These are phyloP conservation scores for Sphaerulina populicola DNA, from an alignment of 2,329 filamentous ascomycete genomes.

Conservation along the genomic window DNA sequence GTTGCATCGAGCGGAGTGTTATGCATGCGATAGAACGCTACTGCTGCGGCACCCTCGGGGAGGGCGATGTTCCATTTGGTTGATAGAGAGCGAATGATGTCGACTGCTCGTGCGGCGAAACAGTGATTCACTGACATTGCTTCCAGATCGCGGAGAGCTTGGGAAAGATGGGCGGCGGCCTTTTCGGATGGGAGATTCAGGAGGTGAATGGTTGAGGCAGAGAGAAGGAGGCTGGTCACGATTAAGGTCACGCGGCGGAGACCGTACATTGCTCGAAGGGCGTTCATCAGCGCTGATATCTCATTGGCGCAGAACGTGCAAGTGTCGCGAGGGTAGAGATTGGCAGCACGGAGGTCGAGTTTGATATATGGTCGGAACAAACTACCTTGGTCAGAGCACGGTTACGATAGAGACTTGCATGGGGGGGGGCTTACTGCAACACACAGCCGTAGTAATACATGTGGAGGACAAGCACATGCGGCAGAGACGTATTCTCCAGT, in stretches of 20 bases:
- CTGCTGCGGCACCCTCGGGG: conserved; percentile 33
- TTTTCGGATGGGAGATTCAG: conserved; percentile 36
- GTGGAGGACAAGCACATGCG: conserved; percentile 59
- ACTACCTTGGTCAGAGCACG: conserved; percentile 55
- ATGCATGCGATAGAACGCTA: conserved; percentile 23
- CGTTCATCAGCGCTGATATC: conserved; percentile 37
- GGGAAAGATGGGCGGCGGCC: conserved; percentile 35
- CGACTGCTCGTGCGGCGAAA: conserved; percentile 38
- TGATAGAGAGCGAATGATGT: conserved; percentile 38
- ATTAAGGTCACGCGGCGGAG: conserved; percentile 36
- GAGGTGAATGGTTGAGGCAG: conserved; percentile 39
- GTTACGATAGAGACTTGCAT: conserved; percentile 5
- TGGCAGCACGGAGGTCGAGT: conserved; percentile 49
- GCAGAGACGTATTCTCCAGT: conserved; percentile 61
- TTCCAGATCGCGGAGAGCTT: conserved; percentile 38
- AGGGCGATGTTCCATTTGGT: conserved; percentile 39
- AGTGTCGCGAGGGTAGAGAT: conserved; percentile 56
- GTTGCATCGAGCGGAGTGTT: background rate
- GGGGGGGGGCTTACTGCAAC: conserved; percentile 50
- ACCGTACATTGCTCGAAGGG: conserved; percentile 39
- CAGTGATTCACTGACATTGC: conserved; percentile 39
- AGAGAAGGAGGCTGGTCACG: conserved; percentile 37
- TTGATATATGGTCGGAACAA: conserved; percentile 68
- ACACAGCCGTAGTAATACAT: conserved; percentile 34
- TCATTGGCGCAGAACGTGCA: conserved; percentile 47